Evolutionary conservation across 495 filamentous ascomycete genomes (phyloP).

Genomic region (Penicillium maclennaniae): DNA sequence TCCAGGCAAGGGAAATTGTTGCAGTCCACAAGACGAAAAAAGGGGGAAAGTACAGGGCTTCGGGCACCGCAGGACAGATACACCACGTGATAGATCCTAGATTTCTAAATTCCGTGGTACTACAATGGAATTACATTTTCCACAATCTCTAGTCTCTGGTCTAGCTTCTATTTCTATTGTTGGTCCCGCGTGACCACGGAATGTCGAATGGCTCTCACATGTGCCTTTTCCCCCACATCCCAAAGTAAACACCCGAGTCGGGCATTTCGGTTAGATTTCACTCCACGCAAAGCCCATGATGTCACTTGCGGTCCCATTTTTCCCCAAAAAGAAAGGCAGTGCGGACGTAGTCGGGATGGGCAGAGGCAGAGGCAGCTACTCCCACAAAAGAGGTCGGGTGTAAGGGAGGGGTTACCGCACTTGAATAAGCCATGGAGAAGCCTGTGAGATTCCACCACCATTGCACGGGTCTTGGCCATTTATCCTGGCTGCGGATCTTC

Average conservation of each 20-base stretch:
- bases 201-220: conserved; percentile 3
- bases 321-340: conserved; percentile 13
- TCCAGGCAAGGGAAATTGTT: background rate
- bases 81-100: conserved; percentile 15
- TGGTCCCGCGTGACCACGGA: background rate
- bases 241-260: conserved; percentile 10
- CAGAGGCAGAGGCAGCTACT: conserved; percentile 1
- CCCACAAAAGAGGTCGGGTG: conserved; percentile 13
- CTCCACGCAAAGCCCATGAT: conserved; percentile 14
- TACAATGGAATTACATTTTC: too few species aligned
- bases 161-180: background rate
- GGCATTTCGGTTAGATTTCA: conserved; percentile 14
- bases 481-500: conserved; percentile 41
- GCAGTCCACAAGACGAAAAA: background rate
- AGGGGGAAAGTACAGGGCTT: background rate
- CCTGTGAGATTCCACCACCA: conserved; percentile 19
- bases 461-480: conserved; percentile 23
- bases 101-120: too few species aligned
- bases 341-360: conserved; percentile 14
- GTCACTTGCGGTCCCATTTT: conserved; percentile 12
- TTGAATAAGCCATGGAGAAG: conserved; percentile 3
- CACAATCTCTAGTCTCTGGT: background rate
- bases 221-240: conserved; percentile 3
- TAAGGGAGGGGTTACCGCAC: conserved; percentile 2
- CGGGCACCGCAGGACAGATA: conserved; percentile 1